Percentiles rank a stretch among this genome's conserved stretches.
phyloP scores from a whole-genome alignment of 306 rosid genomes.

The Alnus rubra region DNA sequence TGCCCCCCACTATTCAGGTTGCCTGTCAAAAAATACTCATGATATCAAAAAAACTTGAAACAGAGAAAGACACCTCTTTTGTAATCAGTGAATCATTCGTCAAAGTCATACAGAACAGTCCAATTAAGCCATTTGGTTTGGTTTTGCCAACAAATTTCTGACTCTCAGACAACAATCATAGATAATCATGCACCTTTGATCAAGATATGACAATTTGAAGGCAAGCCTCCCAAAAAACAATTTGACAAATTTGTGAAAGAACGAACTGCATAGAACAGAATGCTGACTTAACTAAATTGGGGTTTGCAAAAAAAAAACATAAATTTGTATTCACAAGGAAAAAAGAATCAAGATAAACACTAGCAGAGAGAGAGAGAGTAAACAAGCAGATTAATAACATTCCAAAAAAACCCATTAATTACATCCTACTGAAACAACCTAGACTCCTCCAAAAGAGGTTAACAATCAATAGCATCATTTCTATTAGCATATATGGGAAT shows the following conservation, averaged over 20 bases:
- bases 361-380: not conserved
- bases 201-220: not conserved
- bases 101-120: not conserved
- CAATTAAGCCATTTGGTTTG: not conserved
- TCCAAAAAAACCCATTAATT: not conserved
- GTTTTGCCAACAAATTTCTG: not conserved
- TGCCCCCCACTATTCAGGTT: conserved; percentile 26
- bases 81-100: not conserved
- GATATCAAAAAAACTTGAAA: not conserved
- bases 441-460: not conserved
- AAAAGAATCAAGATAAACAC: not conserved
- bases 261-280: no score
- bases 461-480: not conserved
- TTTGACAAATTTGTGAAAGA: not conserved
- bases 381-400: not conserved
- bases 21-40: conserved; percentile 2
- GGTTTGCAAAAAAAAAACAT: no score
- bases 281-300: no score
- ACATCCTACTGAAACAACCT: not conserved
- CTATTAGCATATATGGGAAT: not conserved
- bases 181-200: not conserved
- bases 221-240: not conserved
- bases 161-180: not conserved
- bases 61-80: not conserved
- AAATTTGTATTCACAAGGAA: not conserved